Evolutionary conservation across 2,329 filamentous ascomycete genomes (phyloP), one percentile per base, ranked within the genome.

Genomic region (Gaeumannomyces tritici): DNA sequence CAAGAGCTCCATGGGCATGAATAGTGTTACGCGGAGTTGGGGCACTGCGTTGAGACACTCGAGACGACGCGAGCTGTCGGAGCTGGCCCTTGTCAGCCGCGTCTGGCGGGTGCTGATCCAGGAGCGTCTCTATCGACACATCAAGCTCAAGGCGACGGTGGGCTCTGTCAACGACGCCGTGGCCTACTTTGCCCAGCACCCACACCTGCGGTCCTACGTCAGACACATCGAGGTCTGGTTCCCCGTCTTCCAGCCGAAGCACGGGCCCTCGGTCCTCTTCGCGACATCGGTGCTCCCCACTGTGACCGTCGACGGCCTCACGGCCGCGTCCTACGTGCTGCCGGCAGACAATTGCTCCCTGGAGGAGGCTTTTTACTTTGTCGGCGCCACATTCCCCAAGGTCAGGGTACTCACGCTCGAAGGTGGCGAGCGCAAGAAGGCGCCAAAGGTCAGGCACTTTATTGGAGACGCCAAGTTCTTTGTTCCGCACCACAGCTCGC

Each of bases 201-300:
- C 80, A 31, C 83, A 89, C 68, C 80, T 91, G 7, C 80, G 83
- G 26, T 67, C 74, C 11, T 85, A 90, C 67, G 84, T 91, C 64
- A 86, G 85, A 66, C 89, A 91, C 69, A 82, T 91, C 64, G 89
- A 91, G 73, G 80, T 91, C 55, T 91, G 89, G 88, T 89, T 91
- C 65, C 89, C 89, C 3, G 88, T 91, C 55, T 91, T 89, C 68
- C 82, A 87, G 66, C 83, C 83, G 26, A 81, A 80, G 62, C 77
- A 79, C 63, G 74, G 77, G 12, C 74, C 79, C 6, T 69, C 75
- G 55, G 73, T 76, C 4, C 66, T 77, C 26, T 76, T 78, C 21
- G 76, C 77, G 55, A 76, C 75, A 0, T 74, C 79, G 60, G 73
- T 77, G 2, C 72, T 83, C 12, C 82, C 81, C 9, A 81, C 78